phyloP scores from a whole-genome alignment of 139 green algal species.

The Diplosphaera chodatii region DNA sequence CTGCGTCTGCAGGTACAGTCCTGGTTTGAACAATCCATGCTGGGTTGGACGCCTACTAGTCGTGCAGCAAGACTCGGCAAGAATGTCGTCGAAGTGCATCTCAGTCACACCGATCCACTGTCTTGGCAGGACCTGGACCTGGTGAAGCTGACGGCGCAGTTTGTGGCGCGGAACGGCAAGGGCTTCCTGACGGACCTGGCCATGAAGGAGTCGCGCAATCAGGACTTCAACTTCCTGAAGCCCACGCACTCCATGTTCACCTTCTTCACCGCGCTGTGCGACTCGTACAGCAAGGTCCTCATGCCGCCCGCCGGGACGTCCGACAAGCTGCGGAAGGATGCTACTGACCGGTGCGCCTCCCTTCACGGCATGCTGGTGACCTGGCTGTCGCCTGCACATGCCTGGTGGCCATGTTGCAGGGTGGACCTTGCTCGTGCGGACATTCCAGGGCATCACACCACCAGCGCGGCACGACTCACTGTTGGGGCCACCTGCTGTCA shows the following conservation, averaged over 20 bases:
- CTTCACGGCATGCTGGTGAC: no score
- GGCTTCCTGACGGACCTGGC: slow-evolving; percentile 74
- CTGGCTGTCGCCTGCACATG: no score
- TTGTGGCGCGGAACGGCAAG: slow-evolving; percentile 91
- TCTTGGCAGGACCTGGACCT: slow-evolving; percentile 88
- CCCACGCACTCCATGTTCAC: slow-evolving; percentile 88
- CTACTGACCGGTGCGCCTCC: slow-evolving; percentile 57
- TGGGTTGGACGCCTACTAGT: no score
- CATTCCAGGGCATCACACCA: no score
- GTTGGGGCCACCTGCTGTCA: no score
- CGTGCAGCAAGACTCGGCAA: no score
- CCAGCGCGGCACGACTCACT: no score
- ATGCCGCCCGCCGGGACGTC: slow-evolving; percentile 79
- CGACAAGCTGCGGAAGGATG: slow-evolving; percentile 57
- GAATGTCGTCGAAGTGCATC: no score
- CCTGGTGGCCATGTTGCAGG: no score
- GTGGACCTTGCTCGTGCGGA: no score
- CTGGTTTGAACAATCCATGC: no score
- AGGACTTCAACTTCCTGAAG: slow-evolving; percentile 94
- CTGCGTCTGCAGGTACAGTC: slow-evolving; percentile 35
- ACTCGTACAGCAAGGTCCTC: slow-evolving; percentile 90
- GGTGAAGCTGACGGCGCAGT: slow-evolving; percentile 94
- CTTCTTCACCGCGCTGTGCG: slow-evolving; percentile 89
- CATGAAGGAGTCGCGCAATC: slow-evolving; percentile 68
- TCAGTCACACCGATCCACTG: no score